Conservation (phyloP, 2,329 filamentous ascomycete genomes). For the Ophiostoma sp. region DNA sequence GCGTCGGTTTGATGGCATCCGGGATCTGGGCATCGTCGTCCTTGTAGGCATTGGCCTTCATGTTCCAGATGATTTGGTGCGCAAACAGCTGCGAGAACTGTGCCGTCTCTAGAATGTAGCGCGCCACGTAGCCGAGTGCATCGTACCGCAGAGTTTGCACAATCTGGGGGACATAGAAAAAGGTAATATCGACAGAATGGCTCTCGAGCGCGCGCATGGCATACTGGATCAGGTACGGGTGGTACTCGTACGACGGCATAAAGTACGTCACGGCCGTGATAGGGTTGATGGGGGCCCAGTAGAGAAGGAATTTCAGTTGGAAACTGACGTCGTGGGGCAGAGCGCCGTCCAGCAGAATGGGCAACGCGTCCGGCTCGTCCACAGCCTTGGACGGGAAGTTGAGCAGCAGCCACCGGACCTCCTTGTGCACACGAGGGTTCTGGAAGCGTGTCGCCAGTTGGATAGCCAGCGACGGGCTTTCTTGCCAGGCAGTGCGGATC, state of each 20-base stretch:
- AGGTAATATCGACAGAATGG: conserved; percentile 93
- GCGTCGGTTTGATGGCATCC: conserved; percentile 86
- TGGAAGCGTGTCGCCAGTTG: conserved; percentile 80
- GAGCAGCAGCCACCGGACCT: conserved; percentile 77
- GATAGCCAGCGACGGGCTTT: conserved; percentile 83
- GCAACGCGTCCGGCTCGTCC: conserved; percentile 76
- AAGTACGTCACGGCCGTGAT: conserved; percentile 93
- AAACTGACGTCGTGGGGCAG: conserved; percentile 77
- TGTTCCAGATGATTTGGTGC: conserved; percentile 99
- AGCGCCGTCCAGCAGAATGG: conserved; percentile 74
- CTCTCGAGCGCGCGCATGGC: conserved; percentile 93
- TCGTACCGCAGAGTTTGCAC: conserved; percentile 95
- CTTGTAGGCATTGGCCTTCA: conserved; percentile 98
- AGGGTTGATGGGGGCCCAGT: conserved; percentile 90
- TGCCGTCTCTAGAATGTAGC: conserved; percentile 95
- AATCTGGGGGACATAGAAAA: conserved; percentile 98
- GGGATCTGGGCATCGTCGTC: conserved; percentile 90
- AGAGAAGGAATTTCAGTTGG: conserved; percentile 90
- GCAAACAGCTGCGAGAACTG: conserved; percentile 98
- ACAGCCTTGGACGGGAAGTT: conserved; percentile 83
- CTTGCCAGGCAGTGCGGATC: conserved; percentile 80
- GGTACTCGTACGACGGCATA: conserved; percentile 83
- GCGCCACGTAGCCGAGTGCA: conserved; percentile 86
- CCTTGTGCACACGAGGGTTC: conserved; percentile 68
- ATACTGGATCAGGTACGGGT: conserved; percentile 93